Conservation (phyloP, 2,329 filamentous ascomycete genomes). For the Nemania bipapillata region DNA sequence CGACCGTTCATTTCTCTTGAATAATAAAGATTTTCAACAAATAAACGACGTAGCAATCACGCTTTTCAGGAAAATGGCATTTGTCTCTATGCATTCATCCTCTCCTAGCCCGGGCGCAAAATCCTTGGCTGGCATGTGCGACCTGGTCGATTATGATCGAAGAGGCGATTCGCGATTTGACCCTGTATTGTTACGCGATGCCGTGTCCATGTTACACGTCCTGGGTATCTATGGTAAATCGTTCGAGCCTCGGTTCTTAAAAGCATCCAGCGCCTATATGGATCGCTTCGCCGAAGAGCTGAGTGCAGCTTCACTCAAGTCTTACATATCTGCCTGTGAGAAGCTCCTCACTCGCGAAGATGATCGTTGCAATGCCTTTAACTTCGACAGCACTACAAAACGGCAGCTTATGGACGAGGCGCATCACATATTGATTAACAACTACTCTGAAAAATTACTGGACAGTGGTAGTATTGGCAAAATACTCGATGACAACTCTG, state of each 20-base stretch:
- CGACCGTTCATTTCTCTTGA: conserved; percentile 86
- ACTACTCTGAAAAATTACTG: conserved; percentile 73
- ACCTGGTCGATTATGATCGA: conserved; percentile 79
- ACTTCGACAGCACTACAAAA: conserved; percentile 84
- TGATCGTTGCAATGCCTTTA: conserved; percentile 79
- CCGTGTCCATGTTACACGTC: conserved; percentile 85
- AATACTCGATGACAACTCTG: conserved; percentile 76
- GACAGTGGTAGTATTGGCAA: conserved; percentile 74
- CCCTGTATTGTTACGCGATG: conserved; percentile 73
- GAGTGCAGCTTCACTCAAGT: conserved; percentile 72
- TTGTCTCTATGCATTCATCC: conserved; percentile 51
- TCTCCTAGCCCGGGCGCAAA: conserved; percentile 53
- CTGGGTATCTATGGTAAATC: conserved; percentile 80
- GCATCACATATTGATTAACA: conserved; percentile 76
- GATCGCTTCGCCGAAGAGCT: conserved; percentile 74
- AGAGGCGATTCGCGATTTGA: conserved; percentile 67
- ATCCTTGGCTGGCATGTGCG: conserved; percentile 72
- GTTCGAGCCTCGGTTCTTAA: conserved; percentile 82
- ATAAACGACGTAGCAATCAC: conserved; percentile 83
- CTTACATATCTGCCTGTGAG: conserved; percentile 78
- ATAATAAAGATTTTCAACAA: conserved; percentile 73
- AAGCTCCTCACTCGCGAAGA: conserved; percentile 77
- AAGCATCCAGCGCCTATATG: conserved; percentile 75
- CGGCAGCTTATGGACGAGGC: conserved; percentile 77
- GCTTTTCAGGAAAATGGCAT: conserved; percentile 75